Evolutionary conservation across 345 rosid genomes (phyloP).

Genomic region (Bretschneidera sinensis): DNA sequence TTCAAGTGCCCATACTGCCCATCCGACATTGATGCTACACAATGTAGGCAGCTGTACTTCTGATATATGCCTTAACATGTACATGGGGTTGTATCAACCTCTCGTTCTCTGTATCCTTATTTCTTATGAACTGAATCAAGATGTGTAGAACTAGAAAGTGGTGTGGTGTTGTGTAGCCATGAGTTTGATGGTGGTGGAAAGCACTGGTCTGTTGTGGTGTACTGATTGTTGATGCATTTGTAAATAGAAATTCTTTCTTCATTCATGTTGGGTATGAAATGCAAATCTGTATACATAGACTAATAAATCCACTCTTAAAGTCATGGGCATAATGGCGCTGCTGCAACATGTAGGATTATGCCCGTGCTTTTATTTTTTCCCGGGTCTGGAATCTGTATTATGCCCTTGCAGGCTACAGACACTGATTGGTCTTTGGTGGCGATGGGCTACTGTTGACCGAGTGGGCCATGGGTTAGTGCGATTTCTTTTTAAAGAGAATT

Average conservation of each 20-base stretch:
- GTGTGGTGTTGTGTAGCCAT: not conserved
- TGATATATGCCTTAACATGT: conserved; percentile 26
- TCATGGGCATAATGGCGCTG: too few species aligned
- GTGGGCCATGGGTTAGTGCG: too few species aligned
- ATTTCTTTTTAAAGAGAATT: too few species aligned
- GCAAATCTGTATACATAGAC: too few species aligned
- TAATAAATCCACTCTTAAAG: too few species aligned
- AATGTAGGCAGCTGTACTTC: conserved; percentile 48
- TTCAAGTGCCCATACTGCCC: conserved; percentile 72
- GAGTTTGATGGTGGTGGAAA: not conserved
- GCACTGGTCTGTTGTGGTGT: not conserved
- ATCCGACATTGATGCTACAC: conserved; percentile 32
- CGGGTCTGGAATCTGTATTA: too few species aligned
- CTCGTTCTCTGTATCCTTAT: not conserved
- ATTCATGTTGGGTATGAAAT: too few species aligned
- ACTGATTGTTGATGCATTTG: not conserved
- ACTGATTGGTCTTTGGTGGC: too few species aligned
- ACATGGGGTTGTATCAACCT: conserved; percentile 16
- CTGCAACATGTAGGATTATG: too few species aligned
- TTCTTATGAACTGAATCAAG: not conserved
- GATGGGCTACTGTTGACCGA: too few species aligned
- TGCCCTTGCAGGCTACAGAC: too few species aligned
- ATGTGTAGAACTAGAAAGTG: conserved; percentile 18
- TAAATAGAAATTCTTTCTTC: conserved; percentile 3
- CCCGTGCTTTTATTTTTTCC: too few species aligned